These are phyloP conservation scores for Jatropha curcas DNA, from an alignment of 345 rosid species.

Conservation along the genomic window DNA sequence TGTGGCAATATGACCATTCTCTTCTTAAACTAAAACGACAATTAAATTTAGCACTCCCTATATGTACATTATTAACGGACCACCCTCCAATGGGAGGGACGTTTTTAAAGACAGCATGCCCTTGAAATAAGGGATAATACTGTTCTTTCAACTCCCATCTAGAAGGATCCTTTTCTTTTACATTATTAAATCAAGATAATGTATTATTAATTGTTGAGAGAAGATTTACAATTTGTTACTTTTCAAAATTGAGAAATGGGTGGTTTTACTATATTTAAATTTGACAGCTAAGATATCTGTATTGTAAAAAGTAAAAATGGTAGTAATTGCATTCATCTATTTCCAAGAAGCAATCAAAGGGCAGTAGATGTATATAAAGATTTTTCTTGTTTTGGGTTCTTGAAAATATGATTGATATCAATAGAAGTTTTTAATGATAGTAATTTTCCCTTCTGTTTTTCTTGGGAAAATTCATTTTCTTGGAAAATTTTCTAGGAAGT, in stretches of 20 bases:
- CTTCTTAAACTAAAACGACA: not conserved
- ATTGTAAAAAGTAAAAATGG: not conserved
- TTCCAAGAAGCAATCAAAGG: slow-evolving; percentile 30
- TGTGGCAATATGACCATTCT: no score
- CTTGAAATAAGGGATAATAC: not conserved
- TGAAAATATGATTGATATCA: slow-evolving; percentile 24
- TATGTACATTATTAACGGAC: not conserved
- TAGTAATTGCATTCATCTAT: slow-evolving; percentile 36
- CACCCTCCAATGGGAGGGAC: not conserved
- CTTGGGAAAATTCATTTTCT: not conserved
- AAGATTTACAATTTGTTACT: not conserved
- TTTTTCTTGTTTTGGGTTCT: slow-evolving; percentile 3
- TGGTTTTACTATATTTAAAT: not conserved
- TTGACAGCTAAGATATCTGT: slow-evolving; percentile 29
- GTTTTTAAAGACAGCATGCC: not conserved
- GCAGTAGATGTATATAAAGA: not conserved
- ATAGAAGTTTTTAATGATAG: slow-evolving; percentile 22
- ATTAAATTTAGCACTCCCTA: not conserved
- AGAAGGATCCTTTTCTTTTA: not conserved
- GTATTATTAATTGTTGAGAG: not conserved
- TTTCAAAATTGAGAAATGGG: not conserved
- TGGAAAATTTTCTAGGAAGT: slow-evolving; percentile 30
- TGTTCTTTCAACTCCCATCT: no score
- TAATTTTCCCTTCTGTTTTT: not conserved
- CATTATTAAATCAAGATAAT: not conserved